Evolutionary conservation across 1,284 basidiomycete genomes (phyloP).

Genomic region (Cryptococcus sp.): DNA sequence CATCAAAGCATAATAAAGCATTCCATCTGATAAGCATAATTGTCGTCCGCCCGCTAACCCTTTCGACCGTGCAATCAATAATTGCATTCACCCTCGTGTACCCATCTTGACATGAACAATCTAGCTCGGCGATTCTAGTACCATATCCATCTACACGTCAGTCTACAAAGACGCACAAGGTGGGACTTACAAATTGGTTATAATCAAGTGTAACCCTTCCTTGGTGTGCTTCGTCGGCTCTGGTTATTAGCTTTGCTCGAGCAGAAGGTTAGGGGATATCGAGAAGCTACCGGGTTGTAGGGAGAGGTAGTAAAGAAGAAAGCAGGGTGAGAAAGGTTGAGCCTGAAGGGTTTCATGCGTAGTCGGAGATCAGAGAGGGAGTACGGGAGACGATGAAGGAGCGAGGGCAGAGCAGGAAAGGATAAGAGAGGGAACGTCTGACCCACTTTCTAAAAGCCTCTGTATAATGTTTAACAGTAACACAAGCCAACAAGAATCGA

Average conservation of each 20-base stretch:
- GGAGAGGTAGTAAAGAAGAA: too few relatives aligned
- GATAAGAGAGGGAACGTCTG: background rate
- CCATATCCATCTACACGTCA: conserved; percentile 38
- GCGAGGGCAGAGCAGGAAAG: background rate
- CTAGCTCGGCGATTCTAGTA: conserved; percentile 37
- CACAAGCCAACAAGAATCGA: conserved; percentile 49
- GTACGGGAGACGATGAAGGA: background rate
- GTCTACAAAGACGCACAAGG: background rate
- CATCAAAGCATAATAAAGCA: too few relatives aligned
- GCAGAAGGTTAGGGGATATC: background rate
- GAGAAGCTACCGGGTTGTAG: background rate
- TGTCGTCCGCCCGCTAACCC: too few relatives aligned
- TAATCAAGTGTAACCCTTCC: conserved; percentile 45
- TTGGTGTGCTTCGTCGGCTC: conserved; percentile 29
- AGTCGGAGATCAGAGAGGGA: too few relatives aligned
- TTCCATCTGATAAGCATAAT: too few relatives aligned
- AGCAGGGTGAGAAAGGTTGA: too few relatives aligned
- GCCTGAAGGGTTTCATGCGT: too few relatives aligned
- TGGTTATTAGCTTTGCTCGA: background rate
- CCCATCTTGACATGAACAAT: background rate
- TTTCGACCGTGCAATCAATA: too few relatives aligned
- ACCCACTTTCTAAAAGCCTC: conserved; percentile 44
- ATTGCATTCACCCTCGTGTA: too few relatives aligned
- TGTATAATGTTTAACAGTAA: conserved; percentile 50
- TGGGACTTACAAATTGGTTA: conserved; percentile 40